Conservation (phyloP, 2,329 filamentous ascomycete genomes). For the Aspergillus candidus region DNA sequence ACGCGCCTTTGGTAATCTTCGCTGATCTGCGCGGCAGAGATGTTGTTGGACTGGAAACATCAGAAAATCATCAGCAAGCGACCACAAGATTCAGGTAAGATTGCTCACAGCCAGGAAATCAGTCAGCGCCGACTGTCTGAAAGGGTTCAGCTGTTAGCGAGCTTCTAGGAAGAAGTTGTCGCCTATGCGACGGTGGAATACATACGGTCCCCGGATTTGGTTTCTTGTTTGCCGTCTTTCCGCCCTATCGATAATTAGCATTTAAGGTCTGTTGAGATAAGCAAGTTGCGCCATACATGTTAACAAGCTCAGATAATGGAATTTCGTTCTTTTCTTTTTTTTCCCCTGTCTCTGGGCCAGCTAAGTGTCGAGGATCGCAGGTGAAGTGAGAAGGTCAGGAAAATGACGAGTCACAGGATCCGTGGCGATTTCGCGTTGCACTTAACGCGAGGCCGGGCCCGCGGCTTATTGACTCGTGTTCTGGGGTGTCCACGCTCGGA, state of each 20-base stretch:
- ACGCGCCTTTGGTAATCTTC: constrained; percentile 53
- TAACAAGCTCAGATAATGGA: no score
- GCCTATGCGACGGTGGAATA: constrained; percentile 4
- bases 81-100: neutral
- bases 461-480: constrained; percentile 11
- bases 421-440: constrained; percentile 38
- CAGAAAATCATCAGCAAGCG: neutral
- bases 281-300: no score
- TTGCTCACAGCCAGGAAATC: constrained; percentile 58
- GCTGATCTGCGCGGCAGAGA: constrained; percentile 58
- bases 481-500: neutral
- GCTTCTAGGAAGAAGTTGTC: no score
- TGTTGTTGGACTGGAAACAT: constrained; percentile 53
- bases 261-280: neutral
- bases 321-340: neutral
- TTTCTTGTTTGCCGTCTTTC: constrained; percentile 28
- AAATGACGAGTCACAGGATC: constrained; percentile 25
- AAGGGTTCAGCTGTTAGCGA: constrained; percentile 11
- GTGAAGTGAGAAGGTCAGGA: constrained; percentile 3
- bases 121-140: constrained; percentile 58
- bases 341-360: neutral
- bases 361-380: neutral
- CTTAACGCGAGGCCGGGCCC: constrained; percentile 30
- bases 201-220: constrained; percentile 43
- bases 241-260: constrained; percentile 18